phyloP scores from a whole-genome alignment of 2,329 filamentous ascomycete species.

The Sporothrix pallida region DNA sequence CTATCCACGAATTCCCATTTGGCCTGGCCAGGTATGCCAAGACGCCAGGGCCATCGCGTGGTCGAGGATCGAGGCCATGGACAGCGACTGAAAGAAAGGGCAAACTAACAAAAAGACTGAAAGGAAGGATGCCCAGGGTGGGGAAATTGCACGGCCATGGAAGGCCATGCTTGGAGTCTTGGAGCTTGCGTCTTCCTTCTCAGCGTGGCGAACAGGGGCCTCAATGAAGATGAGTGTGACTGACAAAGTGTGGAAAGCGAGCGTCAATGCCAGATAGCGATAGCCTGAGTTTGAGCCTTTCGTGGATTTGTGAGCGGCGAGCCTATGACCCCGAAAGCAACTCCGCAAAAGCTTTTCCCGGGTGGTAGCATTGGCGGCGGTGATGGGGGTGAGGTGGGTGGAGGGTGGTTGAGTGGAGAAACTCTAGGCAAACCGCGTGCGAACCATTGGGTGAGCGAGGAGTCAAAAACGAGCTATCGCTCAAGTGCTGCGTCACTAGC shows the following conservation, averaged over 20 bases:
- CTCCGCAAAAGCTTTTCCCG: conserved; percentile 31
- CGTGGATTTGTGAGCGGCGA: too few species aligned
- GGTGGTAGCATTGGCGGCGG: background rate
- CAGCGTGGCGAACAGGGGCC: background rate
- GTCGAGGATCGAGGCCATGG: background rate
- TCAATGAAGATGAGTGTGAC: too few species aligned
- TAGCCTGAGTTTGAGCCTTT: too few species aligned
- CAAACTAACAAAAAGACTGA: too few species aligned
- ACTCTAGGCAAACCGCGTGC: background rate
- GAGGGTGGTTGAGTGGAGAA: background rate
- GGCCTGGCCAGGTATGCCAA: background rate
- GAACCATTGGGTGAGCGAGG: conserved; percentile 1
- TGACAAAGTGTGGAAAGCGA: too few species aligned
- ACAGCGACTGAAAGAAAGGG: too few species aligned
- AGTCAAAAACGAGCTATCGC: too few species aligned
- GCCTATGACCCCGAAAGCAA: background rate
- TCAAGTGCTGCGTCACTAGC: background rate
- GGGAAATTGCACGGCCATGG: background rate
- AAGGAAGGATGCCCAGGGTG: background rate
- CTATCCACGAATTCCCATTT: background rate
- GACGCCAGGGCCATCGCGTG: background rate
- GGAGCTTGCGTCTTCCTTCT: background rate
- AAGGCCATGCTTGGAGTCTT: background rate
- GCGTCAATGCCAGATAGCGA: too few species aligned
- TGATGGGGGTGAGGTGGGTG: background rate